Evolutionary conservation across 2,329 filamentous ascomycete genomes (phyloP).

Genomic region (Phialemoniopsis sp.): DNA sequence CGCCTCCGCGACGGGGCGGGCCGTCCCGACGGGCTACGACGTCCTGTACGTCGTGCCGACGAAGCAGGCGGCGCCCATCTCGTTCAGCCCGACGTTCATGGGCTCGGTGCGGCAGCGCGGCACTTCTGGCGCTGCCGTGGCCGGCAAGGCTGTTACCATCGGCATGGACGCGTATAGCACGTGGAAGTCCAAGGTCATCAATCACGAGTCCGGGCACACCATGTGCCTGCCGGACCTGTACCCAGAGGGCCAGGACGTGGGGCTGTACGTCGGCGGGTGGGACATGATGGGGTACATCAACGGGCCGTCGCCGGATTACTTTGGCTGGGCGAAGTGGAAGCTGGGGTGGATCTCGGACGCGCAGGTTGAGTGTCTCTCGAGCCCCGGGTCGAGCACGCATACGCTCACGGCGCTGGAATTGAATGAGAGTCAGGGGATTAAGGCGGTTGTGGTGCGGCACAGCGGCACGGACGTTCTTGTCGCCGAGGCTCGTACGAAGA

Average conservation of each 20-base stretch:
- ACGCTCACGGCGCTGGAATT: conserved; percentile 15
- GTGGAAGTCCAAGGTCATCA: conserved; percentile 27
- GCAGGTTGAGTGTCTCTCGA: conserved; percentile 23
- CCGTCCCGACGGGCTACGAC: conserved; percentile 12
- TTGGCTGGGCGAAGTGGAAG: conserved; percentile 33
- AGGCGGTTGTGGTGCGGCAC: conserved; percentile 21
- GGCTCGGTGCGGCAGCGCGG: conserved; percentile 9
- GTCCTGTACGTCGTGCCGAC: conserved; percentile 24
- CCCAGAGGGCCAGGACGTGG: conserved; percentile 15
- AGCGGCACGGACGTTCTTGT: conserved; percentile 18
- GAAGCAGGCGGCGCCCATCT: conserved; percentile 15
- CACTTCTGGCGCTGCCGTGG: conserved; percentile 11
- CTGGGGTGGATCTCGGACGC: conserved; percentile 28
- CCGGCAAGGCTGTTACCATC: conserved; percentile 24
- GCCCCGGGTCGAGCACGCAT: conserved; percentile 18
- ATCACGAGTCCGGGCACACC: conserved; percentile 31
- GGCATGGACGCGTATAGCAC: conserved; percentile 21
- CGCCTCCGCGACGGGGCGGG: background rate
- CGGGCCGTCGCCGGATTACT: conserved; percentile 27
- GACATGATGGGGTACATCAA: conserved; percentile 28
- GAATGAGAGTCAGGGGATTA: conserved; percentile 1
- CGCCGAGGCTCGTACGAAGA: conserved; percentile 21
- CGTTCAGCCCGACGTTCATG: conserved; percentile 19
- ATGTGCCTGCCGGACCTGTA: conserved; percentile 33
- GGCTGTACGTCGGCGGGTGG: conserved; percentile 28